Conservation (phyloP, 257 asterid species). For the Solanum sejunctum region DNA sequence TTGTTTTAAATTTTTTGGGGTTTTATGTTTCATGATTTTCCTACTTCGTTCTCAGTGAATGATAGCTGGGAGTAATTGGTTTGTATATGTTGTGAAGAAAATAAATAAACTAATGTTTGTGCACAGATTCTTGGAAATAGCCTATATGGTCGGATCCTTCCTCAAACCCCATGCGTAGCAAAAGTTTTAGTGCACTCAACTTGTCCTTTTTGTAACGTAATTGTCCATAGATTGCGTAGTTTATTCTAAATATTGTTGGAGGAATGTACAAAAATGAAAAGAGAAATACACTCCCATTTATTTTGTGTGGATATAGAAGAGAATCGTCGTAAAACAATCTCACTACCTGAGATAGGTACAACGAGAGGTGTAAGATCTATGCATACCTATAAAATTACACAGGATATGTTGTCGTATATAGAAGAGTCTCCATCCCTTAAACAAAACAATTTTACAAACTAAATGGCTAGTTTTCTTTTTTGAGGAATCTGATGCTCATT, state of each 20-base stretch:
- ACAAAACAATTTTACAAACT: neutral
- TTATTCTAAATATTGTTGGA: constrained; percentile 3
- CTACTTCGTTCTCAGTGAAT: neutral
- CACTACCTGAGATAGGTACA: neutral
- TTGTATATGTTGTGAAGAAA: constrained; percentile 12
- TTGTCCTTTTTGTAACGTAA: neutral
- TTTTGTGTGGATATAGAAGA: neutral
- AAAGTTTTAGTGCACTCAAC: fast-evolving
- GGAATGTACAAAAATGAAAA: constrained; percentile 12
- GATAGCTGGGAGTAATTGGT: constrained; percentile 7
- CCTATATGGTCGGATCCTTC: no score
- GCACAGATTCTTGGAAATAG: no score
- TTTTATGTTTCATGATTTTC: constrained; percentile 7
- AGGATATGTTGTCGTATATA: neutral
- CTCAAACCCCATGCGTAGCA: no score
- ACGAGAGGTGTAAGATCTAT: no score
- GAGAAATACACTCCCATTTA: neutral
- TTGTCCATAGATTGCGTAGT: constrained; percentile 2
- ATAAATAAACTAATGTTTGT: constrained; percentile 4
- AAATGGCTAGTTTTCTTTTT: neutral
- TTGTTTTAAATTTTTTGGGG: neutral
- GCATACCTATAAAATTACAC: no score
- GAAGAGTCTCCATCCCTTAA: neutral
- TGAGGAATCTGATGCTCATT: neutral
- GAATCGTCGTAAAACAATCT: fast-evolving